A percentile compares a stretch with the other conserved stretches of the same genome.
These are phyloP conservation scores for Hordeum vulgare DNA, from an alignment of 176 grass and related monocot genomes.

Conservation along the genomic window MorexV3_pseudomolecules_assembly NC_058520.1:149913678-149914177, in stretches of 20 bases:
- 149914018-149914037: slow-evolving; percentile 3
- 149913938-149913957: not conserved
- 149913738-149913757: not conserved
- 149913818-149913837: not conserved
- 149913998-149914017: not conserved
- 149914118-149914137: not conserved
- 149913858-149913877: not conserved
- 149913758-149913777: not conserved
- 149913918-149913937: not conserved
- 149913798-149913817: not conserved
- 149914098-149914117: not conserved
- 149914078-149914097: not conserved
- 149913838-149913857: not conserved
- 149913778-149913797: not conserved
- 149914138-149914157: not conserved
- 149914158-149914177: not conserved
- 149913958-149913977: not conserved
- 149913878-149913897: not conserved
- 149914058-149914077: not conserved
- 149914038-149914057: not conserved
- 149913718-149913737: not conserved
- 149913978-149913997: not conserved
- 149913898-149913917: not conserved
- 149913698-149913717: not conserved
- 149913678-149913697: not conserved